phyloP scores from a whole-genome alignment of 2,329 filamentous ascomycete genomes.

The Fusarium sp. region DNA sequence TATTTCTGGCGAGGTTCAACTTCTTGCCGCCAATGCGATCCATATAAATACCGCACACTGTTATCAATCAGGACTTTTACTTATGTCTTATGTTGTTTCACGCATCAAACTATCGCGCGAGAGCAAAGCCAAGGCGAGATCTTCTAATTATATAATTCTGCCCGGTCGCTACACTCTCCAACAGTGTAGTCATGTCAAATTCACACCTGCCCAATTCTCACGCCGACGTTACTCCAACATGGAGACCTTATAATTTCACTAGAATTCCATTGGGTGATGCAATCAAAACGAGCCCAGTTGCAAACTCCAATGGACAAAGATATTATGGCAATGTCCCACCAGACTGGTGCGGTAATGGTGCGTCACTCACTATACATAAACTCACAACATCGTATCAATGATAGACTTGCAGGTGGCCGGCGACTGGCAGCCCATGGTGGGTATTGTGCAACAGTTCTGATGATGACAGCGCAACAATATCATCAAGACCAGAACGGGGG shows the following conservation, averaged over 20 bases:
- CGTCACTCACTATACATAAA: neutral
- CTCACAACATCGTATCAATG: rapidly evolving
- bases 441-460: neutral
- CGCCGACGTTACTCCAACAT: neutral
- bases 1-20: neutral
- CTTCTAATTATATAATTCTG: neutral
- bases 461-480: neutral
- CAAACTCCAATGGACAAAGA: neutral
- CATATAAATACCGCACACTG: neutral
- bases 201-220: neutral
- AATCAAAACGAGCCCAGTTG: neutral
- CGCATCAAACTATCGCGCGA: too few relatives aligned
- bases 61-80: too few relatives aligned
- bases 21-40: neutral
- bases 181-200: neutral
- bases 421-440: neutral
- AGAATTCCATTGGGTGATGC: neutral
- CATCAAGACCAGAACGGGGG: too few relatives aligned
- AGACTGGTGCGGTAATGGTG: neutral
- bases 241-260: neutral
- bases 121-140: neutral
- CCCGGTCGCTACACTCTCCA: too few relatives aligned
- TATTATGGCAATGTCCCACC: neutral
- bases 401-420: neutral
- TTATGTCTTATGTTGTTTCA: too few relatives aligned